A percentile compares a stretch with the other conserved stretches of the same genome.
Evolutionary conservation across 345 rosid genomes (phyloP).

Genomic region (Acer campestre): DNA sequence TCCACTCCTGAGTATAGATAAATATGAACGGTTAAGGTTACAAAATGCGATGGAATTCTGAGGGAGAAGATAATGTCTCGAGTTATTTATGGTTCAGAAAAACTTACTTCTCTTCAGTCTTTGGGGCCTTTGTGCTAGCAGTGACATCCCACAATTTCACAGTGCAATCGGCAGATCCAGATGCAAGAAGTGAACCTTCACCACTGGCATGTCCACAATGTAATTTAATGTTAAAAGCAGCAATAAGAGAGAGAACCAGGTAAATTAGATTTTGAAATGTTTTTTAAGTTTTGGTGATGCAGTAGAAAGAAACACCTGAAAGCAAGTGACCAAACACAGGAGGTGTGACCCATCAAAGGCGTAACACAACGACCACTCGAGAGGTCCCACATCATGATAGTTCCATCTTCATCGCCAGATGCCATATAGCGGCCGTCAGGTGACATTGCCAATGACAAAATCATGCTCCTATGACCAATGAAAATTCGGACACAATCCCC

Average conservation of each 20-base stretch:
- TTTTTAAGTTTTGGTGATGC: background rate
- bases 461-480: constrained; percentile 82
- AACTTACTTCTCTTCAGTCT: constrained; percentile 75
- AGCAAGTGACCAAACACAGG: constrained; percentile 88
- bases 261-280: background rate
- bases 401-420: constrained; percentile 96
- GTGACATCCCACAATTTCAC: constrained; percentile 92
- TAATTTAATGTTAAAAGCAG: constrained; percentile 12
- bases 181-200: constrained; percentile 94
- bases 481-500: constrained; percentile 92
- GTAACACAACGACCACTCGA: constrained; percentile 90
- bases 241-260: background rate
- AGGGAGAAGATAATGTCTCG: constrained; percentile 7
- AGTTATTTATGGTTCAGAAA: background rate
- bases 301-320: constrained; percentile 60
- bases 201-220: constrained; percentile 43
- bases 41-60: background rate
- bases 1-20: constrained; percentile 54
- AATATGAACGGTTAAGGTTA: background rate
- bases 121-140: constrained; percentile 60
- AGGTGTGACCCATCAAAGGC: constrained; percentile 90
- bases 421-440: constrained; percentile 98
- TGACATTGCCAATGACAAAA: constrained; percentile 86
- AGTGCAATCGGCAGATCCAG: constrained; percentile 97
- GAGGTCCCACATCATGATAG: constrained; percentile 98